Evolutionary conservation across 352 stramenopile species (phyloP).

Genomic region (Blastocystis sp.): DNA sequence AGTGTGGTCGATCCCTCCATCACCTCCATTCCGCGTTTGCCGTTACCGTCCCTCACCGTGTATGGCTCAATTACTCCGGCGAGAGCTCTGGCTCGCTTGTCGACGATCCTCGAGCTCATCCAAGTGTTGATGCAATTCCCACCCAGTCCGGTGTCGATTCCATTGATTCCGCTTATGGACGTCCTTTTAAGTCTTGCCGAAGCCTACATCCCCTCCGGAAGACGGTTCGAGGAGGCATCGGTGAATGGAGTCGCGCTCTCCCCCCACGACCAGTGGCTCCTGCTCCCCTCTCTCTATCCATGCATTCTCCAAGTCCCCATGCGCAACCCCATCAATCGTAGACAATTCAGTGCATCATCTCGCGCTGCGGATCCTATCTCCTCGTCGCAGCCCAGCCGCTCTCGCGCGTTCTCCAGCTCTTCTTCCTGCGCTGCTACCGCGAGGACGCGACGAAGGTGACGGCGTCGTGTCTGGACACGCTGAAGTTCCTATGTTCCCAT

Average conservation of each 20-base stretch:
- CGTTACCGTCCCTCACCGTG: not conserved
- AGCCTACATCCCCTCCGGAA: constrained; percentile 11
- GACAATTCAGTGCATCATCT: not conserved
- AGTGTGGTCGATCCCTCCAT: not conserved
- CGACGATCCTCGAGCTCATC: constrained; percentile 26
- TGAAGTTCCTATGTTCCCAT: not conserved
- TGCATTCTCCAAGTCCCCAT: not conserved
- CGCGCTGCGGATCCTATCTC: not conserved
- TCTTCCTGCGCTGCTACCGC: constrained; percentile 60
- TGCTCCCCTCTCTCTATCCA: constrained; percentile 19
- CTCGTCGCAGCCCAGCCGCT: constrained; percentile 11
- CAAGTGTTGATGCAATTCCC: constrained; percentile 8
- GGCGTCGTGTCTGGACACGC: not conserved
- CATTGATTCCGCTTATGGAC: not conserved
- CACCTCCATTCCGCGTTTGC: not conserved
- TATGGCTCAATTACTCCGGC: constrained; percentile 21
- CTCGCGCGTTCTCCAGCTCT: not conserved
- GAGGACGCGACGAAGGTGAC: not conserved
- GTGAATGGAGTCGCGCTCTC: not conserved
- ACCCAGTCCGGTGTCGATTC: not conserved
- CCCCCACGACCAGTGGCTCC: constrained; percentile 46
- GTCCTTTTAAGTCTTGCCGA: constrained; percentile 18
- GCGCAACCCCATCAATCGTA: not conserved
- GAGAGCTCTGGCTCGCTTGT: constrained; percentile 5
- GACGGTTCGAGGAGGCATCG: constrained; percentile 17